Evolutionary conservation across 78 protist species (phyloP), one percentile per base, ranked within the genome.

Genomic region (Dictyostelium brefeldianum): DNA sequence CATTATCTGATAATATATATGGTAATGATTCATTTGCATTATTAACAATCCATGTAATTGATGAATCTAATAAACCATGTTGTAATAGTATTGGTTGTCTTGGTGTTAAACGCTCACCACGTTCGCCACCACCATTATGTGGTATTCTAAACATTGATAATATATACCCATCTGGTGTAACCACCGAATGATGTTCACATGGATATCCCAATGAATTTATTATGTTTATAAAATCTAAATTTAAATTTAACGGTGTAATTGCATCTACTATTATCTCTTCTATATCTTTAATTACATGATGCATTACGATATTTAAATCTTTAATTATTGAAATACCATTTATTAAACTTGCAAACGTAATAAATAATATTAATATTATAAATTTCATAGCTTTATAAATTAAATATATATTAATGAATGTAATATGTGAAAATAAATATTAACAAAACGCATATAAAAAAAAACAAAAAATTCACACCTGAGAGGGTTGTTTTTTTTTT

Each of bases 61-160:
- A 48, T 48, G 92, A 64, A 62, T 89, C 96, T 10, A 94, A 15
- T 48, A 95, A 9, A 53, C 97, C 97, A 80, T 95, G 97, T 65
- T 90, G 92, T 5, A 94, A 71, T 27, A 81, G 4, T 7, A 94
- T 77, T 2, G 95, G 87, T 36, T 89, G 85, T 48, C 84, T n/a
- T 5, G n/a, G 10, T 20, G 9, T 17, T 36, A 36, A 36, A 36
- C 43, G 43, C 2, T 36, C 43, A 36, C 2, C 10, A 3, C 2
- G 0, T 0, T 65, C 29, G 0, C 31, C 10, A 10, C 31, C 2
- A 54, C 54, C 1, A 17, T 29, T 74, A 14, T 18, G 22, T 14
- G 95, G 94, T 15, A 95, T 79, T 57, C 97, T 80, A 56, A 69
- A 57, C 18, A 89, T 2, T 9, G 47, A 20, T 29, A 95, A 77